Percentiles rank a stretch among this genome's conserved stretches.
Conservation (phyloP, 257 asterid species). For the Leonotis leonurus region DNA sequence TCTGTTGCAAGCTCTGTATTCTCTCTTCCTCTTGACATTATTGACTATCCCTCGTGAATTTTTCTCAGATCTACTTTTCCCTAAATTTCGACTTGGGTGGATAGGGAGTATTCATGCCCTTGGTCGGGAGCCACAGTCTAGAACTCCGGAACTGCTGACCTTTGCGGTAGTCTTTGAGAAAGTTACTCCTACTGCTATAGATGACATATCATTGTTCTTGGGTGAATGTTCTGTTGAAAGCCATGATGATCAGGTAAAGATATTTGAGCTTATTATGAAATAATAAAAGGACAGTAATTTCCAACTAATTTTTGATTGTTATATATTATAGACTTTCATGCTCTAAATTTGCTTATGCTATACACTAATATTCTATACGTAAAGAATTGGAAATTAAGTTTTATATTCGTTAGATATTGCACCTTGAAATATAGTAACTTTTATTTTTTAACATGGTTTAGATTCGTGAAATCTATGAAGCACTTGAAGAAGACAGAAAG, state of each 20-base stretch:
- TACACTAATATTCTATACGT: conserved; percentile 3
- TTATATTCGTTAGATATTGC: neutral
- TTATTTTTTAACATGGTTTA: conserved; percentile 24
- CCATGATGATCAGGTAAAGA: conserved; percentile 63
- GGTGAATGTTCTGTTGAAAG: conserved; percentile 33
- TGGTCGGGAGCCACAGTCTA: conserved; percentile 40
- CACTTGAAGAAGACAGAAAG: conserved; percentile 53
- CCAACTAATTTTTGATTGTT: neutral
- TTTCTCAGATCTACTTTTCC: conserved; percentile 60
- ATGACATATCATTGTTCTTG: conserved; percentile 42
- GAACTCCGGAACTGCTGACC: conserved; percentile 53
- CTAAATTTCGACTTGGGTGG: conserved; percentile 92
- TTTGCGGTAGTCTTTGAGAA: conserved; percentile 76
- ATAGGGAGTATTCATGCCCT: conserved; percentile 58
- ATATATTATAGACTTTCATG: neutral
- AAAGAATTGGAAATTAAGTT: neutral
- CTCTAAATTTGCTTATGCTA: neutral
- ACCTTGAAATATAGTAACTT: conserved; percentile 15
- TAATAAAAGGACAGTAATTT: neutral
- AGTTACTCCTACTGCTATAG: conserved; percentile 37
- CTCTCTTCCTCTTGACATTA: neutral
- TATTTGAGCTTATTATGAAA: neutral
- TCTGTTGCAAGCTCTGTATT: too few relatives aligned
- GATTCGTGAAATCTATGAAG: conserved; percentile 56
- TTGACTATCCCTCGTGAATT: conserved; percentile 5